Conservation (phyloP, 139 green algal species). For the Dunaliella primolecta region DNA sequence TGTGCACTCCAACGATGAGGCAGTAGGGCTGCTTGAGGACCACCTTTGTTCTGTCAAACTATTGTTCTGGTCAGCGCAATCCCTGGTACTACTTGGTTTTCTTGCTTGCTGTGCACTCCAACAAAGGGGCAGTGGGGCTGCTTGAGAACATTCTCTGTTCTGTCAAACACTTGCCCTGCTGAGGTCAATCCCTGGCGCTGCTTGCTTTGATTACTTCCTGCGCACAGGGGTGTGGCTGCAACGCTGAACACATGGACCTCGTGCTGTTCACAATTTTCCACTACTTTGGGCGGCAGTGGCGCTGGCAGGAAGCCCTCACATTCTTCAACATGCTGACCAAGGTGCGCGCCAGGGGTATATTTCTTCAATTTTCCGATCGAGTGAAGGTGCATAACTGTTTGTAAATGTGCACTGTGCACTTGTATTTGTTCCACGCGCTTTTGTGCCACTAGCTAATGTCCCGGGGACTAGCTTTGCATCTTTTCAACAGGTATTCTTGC, state of each 20-base stretch:
- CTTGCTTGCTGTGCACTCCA: no score
- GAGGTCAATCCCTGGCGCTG: no score
- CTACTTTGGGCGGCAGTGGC: conserved; percentile 41
- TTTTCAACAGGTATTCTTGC: neutral
- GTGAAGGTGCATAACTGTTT: conserved; percentile 8
- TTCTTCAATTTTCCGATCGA: neutral
- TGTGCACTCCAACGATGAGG: no score
- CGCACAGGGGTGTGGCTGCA: conserved; percentile 26
- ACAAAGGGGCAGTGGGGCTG: no score
- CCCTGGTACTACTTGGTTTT: no score
- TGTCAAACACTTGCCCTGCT: no score
- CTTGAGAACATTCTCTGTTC: no score
- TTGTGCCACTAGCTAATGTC: neutral
- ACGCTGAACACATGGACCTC: conserved; percentile 49
- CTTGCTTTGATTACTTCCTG: no score
- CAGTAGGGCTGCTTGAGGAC: no score
- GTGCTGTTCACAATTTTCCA: conserved; percentile 44
- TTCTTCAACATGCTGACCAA: conserved; percentile 36
- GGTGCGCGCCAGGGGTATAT: no score
- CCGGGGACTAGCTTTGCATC: neutral
- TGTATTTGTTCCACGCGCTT: neutral
- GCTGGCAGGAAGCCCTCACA: conserved; percentile 35
- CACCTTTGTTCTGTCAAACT: no score
- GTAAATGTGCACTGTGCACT: neutral
- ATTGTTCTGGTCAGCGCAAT: no score